Base-by-base conservation (phyloP, 148 eudicot genomes). In the Vaccinium vitisidaea region DNA sequence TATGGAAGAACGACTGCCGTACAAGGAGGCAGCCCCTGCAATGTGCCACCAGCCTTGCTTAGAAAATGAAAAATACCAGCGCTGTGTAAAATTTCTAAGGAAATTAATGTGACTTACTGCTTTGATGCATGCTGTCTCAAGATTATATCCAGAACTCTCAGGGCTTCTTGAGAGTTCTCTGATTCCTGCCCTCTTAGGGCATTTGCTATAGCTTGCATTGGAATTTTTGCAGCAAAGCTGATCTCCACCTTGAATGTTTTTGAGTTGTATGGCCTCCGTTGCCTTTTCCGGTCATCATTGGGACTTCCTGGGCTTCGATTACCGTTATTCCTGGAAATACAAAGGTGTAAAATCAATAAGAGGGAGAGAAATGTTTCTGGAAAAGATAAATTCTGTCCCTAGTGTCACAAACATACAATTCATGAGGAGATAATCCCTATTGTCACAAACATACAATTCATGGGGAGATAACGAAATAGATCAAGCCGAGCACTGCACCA, bases 1-100 rank as follows among this genome's bases (percentile, higher is more conserved):
- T 93, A 48, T 93, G 97, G 83, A 97, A 97, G 71, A 93, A 97
- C 0, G 99, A 97, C 30, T 97, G 99, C 0, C 99, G 93, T 55
- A 97, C 99, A 30, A 97, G 89, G 65, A 97, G 92, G 87, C 99
- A 97, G 23, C 99, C 99, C 91, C 99, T 97, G 92, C 80, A 89
- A 49, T 19, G 30, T 2, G 74, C 67, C 19, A 10, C 58, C 1
- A 43, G 46, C 46, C 50, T 39, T 23, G 13, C 46, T 81, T 50
- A 82, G 52, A 50, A 43, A 21, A 25, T 3, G 54, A 10, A 79
- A 12, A 65, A 76, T 10, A 21, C 27, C n/a, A n/a, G 13, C 14
- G 0, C 21, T 48, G 16, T 21, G 30, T 25, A 11, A n/a, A 74
- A 15, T 12, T 74, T 18, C 50, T 2, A 39, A 15, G 54, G 36